Base-by-base conservation (phyloP, 192 early-diverging fungal genomes). In the Coemansia sp. region DNA sequence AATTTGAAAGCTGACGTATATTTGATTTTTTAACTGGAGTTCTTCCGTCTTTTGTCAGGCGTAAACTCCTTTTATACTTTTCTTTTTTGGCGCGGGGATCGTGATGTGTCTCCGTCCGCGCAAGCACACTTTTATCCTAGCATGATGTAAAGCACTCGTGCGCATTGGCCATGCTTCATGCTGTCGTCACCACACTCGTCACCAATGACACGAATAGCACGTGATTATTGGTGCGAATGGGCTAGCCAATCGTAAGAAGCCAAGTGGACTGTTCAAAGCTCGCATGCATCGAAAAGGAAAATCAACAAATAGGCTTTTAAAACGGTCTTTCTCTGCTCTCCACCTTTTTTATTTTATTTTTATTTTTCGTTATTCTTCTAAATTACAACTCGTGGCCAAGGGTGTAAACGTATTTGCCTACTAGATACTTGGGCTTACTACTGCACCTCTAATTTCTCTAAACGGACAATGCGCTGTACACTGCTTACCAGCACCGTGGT, bases 401-500 rank as follows among this genome's bases (percentile, higher is more conserved):
- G 6, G 13, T 4, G 29, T 46, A 43, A 20, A 44, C 29, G 16
- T 34, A 60, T 60, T 60, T 60, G 31, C 31, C 31, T 36, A 36
- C 57, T 33, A 60, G 57, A 60, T 36, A 60, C 31, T 33, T n/a
- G 31, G 57, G 24, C 57, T 9, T 51, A 51, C 57, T 60, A 60
- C 57, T 60, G 33, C 33, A 68, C 6, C 13, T 51, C 42, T 15
- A 27, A 55, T 38, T 11, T 3, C 27, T 34, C 15, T 49, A 29
- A 20, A 70, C 29, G 15, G 38, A 67, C 22, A 70, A 83, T 83
- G 80, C 75, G 72, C 49, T 78, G 67, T 41, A 47, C 52, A 38
- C 46, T 83, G 38, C 66, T 83, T 24, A 65, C 80, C 22, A 72
- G 70, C 60, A 75, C 80, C 2, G 73, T 63, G n/a, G 52, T 74